These are phyloP conservation scores for Cutaneotrichosporon mucoides DNA, from an alignment of 1,284 basidiomycete genomes.

Conservation along the genomic window DNA sequence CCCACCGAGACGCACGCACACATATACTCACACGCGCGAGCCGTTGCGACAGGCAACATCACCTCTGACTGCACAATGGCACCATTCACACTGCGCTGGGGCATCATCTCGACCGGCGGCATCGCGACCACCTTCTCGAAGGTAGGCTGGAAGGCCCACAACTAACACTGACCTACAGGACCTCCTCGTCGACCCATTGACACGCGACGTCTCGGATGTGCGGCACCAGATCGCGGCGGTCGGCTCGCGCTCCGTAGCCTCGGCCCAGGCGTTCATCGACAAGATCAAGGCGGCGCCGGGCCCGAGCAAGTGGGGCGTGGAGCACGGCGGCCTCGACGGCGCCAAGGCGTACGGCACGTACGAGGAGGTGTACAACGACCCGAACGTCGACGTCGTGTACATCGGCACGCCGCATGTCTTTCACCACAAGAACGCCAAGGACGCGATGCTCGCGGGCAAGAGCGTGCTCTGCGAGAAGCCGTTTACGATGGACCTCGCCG, in stretches of 20 bases:
- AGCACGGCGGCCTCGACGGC: conserved; percentile 26
- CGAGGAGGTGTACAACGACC: conserved; percentile 67
- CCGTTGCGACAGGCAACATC: too few species aligned
- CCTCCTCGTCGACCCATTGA: conserved; percentile 26
- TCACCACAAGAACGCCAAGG: conserved; percentile 73
- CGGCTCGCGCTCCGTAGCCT: conserved; percentile 67
- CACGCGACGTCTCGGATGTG: conserved; percentile 63
- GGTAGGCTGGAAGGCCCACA: conserved; percentile 14
- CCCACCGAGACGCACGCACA: too few species aligned
- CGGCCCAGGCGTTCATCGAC: conserved; percentile 67
- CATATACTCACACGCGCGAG: too few species aligned
- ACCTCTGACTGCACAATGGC: too few species aligned
- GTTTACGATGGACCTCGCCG: conserved; percentile 51
- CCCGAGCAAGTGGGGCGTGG: conserved; percentile 24
- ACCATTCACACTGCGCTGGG: conserved; percentile 36
- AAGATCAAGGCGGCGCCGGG: conserved; percentile 30
- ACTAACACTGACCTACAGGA: conserved; percentile 17
- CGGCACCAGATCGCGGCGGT: conserved; percentile 71
- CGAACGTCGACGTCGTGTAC: conserved; percentile 69
- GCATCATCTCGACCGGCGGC: conserved; percentile 47
- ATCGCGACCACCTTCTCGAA: conserved; percentile 39
- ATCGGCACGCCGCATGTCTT: conserved; percentile 81
- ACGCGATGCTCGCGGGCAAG: conserved; percentile 72
- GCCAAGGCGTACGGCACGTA: conserved; percentile 73
- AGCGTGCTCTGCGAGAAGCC: conserved; percentile 79